Conservation (phyloP, 257 asterid species). For the Nicotiana undulata region DNA sequence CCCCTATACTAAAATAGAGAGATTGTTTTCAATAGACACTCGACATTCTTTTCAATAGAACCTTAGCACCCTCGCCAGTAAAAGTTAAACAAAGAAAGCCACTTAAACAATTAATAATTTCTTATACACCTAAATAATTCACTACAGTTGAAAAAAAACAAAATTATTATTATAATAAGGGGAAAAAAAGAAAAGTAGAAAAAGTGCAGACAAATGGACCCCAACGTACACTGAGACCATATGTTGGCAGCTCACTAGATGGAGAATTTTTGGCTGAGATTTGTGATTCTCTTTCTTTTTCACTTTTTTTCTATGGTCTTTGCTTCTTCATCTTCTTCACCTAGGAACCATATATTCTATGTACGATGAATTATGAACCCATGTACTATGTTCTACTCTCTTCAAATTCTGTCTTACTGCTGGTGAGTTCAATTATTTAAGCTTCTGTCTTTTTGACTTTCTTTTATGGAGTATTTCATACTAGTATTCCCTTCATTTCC, state of each 20-base stretch:
- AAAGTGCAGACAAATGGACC: not conserved
- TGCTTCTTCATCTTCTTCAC: not conserved
- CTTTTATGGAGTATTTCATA: too few relatives aligned
- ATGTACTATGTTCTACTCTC: not conserved
- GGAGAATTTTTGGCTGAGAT: not conserved
- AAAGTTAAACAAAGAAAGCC: too few relatives aligned
- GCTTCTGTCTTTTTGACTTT: too few relatives aligned
- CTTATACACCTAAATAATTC: too few relatives aligned
- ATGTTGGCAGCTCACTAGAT: not conserved
- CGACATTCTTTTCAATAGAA: too few relatives aligned
- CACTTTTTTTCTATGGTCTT: not conserved
- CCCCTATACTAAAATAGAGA: too few relatives aligned
- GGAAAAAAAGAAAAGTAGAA: not conserved
- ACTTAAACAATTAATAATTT: too few relatives aligned
- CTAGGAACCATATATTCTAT: not conserved
- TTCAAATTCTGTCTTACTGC: not conserved
- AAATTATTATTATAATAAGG: not conserved
- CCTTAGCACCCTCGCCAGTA: too few relatives aligned
- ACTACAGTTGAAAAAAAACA: too few relatives aligned
- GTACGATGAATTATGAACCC: not conserved
- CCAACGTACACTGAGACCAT: not conserved
- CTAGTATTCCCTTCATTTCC: too few relatives aligned
- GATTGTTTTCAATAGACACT: too few relatives aligned
- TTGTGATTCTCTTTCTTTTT: not conserved
- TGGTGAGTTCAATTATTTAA: not conserved